Evolutionary conservation across 495 filamentous ascomycete species (phyloP).

Genomic region (Letharia columbiana): DNA sequence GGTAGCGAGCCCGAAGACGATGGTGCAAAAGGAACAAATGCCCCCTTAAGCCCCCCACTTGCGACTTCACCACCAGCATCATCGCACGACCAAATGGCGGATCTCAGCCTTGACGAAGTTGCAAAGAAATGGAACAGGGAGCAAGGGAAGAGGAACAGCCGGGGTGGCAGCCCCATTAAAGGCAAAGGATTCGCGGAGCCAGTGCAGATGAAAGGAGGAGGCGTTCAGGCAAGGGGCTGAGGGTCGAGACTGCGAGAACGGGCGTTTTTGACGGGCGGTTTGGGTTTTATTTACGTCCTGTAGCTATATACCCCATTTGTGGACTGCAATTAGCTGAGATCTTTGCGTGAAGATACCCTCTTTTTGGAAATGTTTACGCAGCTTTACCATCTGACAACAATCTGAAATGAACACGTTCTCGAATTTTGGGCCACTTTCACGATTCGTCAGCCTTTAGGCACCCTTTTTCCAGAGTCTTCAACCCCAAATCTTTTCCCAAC

Average conservation of each 20-base stretch:
- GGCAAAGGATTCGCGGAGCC: conserved; percentile 2
- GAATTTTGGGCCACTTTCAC: neutral
- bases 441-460: neutral
- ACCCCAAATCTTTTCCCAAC: neutral
- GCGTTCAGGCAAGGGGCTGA: conserved; percentile 3
- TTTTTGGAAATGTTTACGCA: neutral
- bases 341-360: neutral
- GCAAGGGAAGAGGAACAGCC: conserved; percentile 11
- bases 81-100: neutral
- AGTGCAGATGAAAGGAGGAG: conserved; percentile 2
- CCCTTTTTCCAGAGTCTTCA: neutral
- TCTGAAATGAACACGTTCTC: neutral
- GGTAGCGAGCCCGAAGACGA: conserved; percentile 7
- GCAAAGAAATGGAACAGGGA: conserved; percentile 15
- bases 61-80: conserved; percentile 14
- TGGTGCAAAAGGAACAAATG: neutral
- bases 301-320: neutral
- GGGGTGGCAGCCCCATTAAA: neutral
- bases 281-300: neutral
- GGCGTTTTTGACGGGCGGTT: neutral
- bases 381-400: neutral
- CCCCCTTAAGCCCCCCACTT: conserved; percentile 5
- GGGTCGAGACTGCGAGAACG: neutral
- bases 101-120: conserved; percentile 13
- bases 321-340: neutral